phyloP scores from a whole-genome alignment of 352 stramenopile genomes.

The Globisporangium cylindrosporum region DNA sequence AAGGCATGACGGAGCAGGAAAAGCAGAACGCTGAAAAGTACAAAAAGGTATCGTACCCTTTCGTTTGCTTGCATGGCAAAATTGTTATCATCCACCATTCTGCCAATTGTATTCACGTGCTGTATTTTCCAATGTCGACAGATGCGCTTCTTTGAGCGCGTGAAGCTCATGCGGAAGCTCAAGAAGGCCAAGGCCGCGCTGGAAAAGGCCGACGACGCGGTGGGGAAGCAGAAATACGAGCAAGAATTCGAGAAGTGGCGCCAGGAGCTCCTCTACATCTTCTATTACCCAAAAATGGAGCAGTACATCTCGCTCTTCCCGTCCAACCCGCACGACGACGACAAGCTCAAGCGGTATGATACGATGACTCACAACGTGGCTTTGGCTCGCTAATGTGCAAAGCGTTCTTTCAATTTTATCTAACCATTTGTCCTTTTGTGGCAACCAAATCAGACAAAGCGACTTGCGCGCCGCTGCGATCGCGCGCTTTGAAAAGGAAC shows the following conservation, averaged over 20 bases:
- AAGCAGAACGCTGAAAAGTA: slow-evolving; percentile 81
- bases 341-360: slow-evolving; percentile 37
- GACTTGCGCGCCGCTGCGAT: slow-evolving; percentile 46
- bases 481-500: slow-evolving; percentile 51
- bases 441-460: slow-evolving; percentile 25
- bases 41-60: slow-evolving; percentile 51
- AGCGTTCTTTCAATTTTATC: background rate
- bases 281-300: slow-evolving; percentile 74
- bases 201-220: slow-evolving; percentile 38
- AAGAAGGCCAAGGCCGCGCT: slow-evolving; percentile 49
- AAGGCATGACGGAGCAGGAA: slow-evolving; percentile 44
- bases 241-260: slow-evolving; percentile 45
- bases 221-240: slow-evolving; percentile 34
- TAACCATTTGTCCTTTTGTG: background rate
- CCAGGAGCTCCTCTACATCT: slow-evolving; percentile 80
- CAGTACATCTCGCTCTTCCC: slow-evolving; percentile 73
- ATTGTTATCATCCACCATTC: background rate
- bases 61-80: background rate
- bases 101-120: background rate
- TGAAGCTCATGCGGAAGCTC: slow-evolving; percentile 84
- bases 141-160: slow-evolving; percentile 79
- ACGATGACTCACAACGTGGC: background rate
- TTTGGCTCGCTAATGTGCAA: background rate
- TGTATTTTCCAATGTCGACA: slow-evolving; percentile 14
- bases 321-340: slow-evolving; percentile 45